These are phyloP conservation scores for Neocatenulostroma microsporum DNA, from an alignment of 2,329 filamentous ascomycete genomes.

Conservation along the genomic window DNA sequence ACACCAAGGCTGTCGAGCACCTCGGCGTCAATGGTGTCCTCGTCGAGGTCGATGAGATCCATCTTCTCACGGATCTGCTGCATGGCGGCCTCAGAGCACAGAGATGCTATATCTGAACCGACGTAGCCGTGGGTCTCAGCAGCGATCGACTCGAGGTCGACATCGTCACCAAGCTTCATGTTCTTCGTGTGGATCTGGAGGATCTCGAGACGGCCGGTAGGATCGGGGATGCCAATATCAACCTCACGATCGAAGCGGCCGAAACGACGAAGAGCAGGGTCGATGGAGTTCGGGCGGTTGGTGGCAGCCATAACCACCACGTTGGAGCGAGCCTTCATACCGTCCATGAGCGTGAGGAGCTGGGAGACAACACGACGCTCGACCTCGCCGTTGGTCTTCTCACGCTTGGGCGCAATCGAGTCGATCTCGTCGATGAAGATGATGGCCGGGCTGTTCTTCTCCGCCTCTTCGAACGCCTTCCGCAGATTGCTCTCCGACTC, in stretches of 20 bases:
- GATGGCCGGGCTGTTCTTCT: slow-evolving; percentile 98
- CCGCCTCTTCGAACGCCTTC: slow-evolving; percentile 98
- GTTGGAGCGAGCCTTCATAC: slow-evolving; percentile 98
- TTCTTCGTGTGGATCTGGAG: slow-evolving; percentile 99
- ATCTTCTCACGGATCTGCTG: slow-evolving; percentile 99
- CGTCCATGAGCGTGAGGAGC: slow-evolving; percentile 95
- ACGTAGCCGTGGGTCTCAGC: slow-evolving; percentile 98
- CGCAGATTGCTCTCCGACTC: slow-evolving; percentile 97
- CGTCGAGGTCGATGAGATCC: slow-evolving; percentile 97
- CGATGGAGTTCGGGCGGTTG: slow-evolving; percentile 97
- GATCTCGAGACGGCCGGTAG: slow-evolving; percentile 96
- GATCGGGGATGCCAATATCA: slow-evolving; percentile 95
- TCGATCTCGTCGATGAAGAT: slow-evolving; percentile 99
- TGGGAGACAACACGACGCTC: slow-evolving; percentile 98
- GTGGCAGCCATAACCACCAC: slow-evolving; percentile 99
- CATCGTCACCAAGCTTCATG: slow-evolving; percentile 97
- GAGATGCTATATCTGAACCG: slow-evolving; percentile 93
- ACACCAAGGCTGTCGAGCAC: slow-evolving; percentile 96
- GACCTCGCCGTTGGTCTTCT: slow-evolving; percentile 98
- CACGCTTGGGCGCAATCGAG: slow-evolving; percentile 97
- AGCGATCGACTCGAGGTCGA: slow-evolving; percentile 93
- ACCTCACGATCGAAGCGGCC: slow-evolving; percentile 99
- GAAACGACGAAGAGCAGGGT: slow-evolving; percentile 93
- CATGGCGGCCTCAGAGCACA: slow-evolving; percentile 99
- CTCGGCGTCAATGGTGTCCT: slow-evolving; percentile 98